Evolutionary conservation across 164 flowering plant species (phyloP), one percentile per base, ranked within the genome.

Genomic region (Chimonanthus salicifolius): DNA sequence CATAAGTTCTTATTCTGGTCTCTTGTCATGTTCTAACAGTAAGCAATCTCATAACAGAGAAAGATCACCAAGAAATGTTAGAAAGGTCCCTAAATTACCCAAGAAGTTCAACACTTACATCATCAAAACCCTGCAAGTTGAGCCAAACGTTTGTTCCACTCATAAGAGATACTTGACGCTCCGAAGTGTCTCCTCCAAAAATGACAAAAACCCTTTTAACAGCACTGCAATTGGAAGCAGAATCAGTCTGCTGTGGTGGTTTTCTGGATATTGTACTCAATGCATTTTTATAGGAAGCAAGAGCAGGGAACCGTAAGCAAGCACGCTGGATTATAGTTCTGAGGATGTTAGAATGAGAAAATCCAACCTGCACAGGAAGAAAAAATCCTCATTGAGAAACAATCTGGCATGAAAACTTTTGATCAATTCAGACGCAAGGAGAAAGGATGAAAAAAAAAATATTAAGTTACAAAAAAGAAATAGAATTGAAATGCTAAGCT

Each of bases 141-240:
- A 94, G 92, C 98, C 97, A 90, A 74, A 94, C 95, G 77, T 93
- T 93, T 76, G 98, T 93, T 74, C 98, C 98, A 77, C 98, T 93
- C 91, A 93, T 93, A 65, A 93, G 90, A 67, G 98, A 94, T 66
- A 94, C 98, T 86, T 91, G 97, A 62, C 98, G 85, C 79, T 93
- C 98, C 74, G 97, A 91, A 20, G 97, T 88, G 77, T 88, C 89
- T 46, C 98, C 98, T 72, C 97, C 98, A 85, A 94, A 90, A 72
- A 91, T 82, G 72, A 90, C 97, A 81, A 87, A 90, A 78, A 90
- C 90, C 78, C 87, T 90, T 48, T 49, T 79, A 68, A 11, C 44
- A 7, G 62, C 84, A 80, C 77, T 77, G 49, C 33, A 15, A 64
- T 77, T 70, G 21, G 77, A 67, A 44, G 67, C 62, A 71, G 69